Base-by-base conservation (phyloP, 2,329 filamentous ascomycete genomes). In the Sclerotinia minor region DNA sequence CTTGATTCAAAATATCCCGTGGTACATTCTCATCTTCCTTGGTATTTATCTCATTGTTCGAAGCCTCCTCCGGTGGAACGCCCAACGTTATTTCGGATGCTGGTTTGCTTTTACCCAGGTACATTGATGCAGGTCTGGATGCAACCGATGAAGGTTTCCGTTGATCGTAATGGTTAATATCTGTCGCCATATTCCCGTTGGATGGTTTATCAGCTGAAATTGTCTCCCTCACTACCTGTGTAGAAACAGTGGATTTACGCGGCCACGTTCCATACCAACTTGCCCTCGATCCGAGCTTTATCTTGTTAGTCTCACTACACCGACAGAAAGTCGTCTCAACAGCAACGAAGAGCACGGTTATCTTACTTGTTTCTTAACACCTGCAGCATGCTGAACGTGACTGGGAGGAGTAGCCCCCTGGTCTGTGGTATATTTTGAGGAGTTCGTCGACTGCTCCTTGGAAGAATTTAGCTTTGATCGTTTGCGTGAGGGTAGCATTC, bases 191-290 rank as follows among this genome's bases (percentile, higher is more conserved):
- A 6, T 67, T 53, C 17, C 68, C 71, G 63, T 74, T 77, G n/a
- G 69, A 70, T 13, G 74, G 66, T 67, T 76, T 77, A 64, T 67
- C 85, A 41, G 85, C 87, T 57, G 85, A 77, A 38, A 89, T 88
- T 17, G 83, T 86, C 75, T 89, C 87, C 71, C 81, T 82, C 4
- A 85, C 85, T 55, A 89, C 79, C 64, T 86, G 84, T 7, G 84
- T 88, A 11, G 86, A 89, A 38, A 87, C 81, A 21, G 80, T 78
- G 8, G 86, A 84, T 73, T 65, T 68, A 35, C 83, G 80, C 24
- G 85, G 83, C 85, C 85, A 88, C 24, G 86, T 76, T 32, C 85
- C 85, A 76, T 89, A 89, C 87, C 86, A 89, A 75, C 85, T 88
- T 29, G 69, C 69, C 26, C 73, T 75, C 11, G 71, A 63, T 50